These are phyloP conservation scores for baker's yeast (Saccharomyces cerevisiae) DNA, from an alignment of 805 yeast genomes.

Conservation along the genomic window DNA sequence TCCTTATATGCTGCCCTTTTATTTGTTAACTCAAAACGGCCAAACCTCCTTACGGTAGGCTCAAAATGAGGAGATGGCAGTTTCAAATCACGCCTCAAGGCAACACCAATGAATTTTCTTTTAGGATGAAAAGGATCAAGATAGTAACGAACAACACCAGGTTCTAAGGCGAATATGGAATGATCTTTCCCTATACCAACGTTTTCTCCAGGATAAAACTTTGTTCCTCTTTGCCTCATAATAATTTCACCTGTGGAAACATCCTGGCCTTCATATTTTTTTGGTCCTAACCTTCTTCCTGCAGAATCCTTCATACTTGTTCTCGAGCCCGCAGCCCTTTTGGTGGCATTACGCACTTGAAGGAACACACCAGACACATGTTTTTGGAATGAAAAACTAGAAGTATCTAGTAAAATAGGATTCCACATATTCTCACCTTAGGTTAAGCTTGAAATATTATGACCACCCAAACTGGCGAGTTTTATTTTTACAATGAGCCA, in stretches of 20 bases:
- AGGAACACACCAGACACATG: conserved; percentile 8
- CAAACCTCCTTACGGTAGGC: conserved; percentile 83
- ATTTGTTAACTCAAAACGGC: conserved; percentile 50
- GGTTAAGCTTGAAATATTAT: background rate
- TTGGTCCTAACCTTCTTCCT: conserved; percentile 90
- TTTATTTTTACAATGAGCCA: background rate
- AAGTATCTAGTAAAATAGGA: background rate
- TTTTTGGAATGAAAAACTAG: background rate
- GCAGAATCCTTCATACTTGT: conserved; percentile 90
- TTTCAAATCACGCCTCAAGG: conserved; percentile 50
- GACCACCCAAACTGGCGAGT: background rate
- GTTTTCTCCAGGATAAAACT: conserved; percentile 89
- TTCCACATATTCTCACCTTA: background rate
- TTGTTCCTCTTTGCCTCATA: conserved; percentile 91
- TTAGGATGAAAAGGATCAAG: conserved; percentile 94
- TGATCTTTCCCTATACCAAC: conserved; percentile 88
- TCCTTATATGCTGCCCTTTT: conserved; percentile 45
- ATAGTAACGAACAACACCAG: conserved; percentile 88
- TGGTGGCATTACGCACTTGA: conserved; percentile 80
- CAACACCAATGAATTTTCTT: conserved; percentile 84
- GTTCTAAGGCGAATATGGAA: conserved; percentile 83
- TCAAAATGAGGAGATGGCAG: conserved; percentile 86
- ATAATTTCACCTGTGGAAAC: conserved; percentile 82
- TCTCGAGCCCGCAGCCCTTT: conserved; percentile 91
- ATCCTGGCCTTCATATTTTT: conserved; percentile 64